Conservation (phyloP, 176 grass and related monocot species). For the Musa acuminata region DNA sequence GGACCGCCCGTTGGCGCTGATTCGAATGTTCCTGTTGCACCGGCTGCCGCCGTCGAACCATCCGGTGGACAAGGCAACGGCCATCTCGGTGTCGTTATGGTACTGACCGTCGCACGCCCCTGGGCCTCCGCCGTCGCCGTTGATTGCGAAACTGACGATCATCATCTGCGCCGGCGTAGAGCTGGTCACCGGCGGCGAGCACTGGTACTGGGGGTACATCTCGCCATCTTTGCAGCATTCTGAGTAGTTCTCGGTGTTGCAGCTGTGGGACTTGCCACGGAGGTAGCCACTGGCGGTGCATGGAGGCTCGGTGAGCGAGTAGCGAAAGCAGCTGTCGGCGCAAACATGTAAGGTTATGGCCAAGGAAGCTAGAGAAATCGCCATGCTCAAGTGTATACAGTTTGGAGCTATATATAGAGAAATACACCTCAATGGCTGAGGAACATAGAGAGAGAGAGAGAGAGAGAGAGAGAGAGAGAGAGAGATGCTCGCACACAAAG, state of each 20-base stretch:
- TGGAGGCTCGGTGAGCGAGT: constrained; percentile 1
- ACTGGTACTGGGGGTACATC: constrained; percentile 15
- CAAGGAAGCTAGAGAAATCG: neutral
- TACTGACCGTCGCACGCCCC: constrained; percentile 10
- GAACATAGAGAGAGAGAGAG: no score
- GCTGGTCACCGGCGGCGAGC: neutral
- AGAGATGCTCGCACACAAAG: no score
- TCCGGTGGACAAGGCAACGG: constrained; percentile 13
- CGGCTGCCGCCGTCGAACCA: constrained; percentile 16
- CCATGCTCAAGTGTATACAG: neutral
- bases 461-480: no score
- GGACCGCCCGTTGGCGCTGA: constrained; percentile 9
- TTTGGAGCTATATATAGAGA: no score
- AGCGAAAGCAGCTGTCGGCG: constrained; percentile 1
- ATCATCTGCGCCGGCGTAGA: no score
- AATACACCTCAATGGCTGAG: no score
- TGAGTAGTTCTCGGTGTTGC: neutral
- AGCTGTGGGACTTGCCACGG: constrained; percentile 5
- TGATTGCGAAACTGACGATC: no score
- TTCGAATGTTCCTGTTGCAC: constrained; percentile 20
- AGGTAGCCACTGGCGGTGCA: constrained; percentile 8
- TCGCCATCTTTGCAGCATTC: neutral
- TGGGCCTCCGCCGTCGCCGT: no score
- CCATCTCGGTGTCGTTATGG: constrained; percentile 10
- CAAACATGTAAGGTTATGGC: neutral